A percentile compares a stretch with the other conserved stretches of the same genome.
phyloP scores from a whole-genome alignment of 73 alveolate species.

The Tetrahymena malaccensis region DNA sequence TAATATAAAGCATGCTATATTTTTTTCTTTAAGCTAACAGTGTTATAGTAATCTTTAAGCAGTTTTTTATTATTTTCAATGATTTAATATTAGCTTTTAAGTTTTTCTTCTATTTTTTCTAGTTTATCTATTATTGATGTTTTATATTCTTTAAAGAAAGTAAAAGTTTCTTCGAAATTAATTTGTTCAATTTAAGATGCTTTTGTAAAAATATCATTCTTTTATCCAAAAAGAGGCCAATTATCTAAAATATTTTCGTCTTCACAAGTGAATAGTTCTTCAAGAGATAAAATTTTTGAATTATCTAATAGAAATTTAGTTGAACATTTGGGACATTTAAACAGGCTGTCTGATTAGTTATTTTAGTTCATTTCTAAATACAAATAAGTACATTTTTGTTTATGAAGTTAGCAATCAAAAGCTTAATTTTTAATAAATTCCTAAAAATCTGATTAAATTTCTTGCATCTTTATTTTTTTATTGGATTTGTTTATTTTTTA shows the following conservation, averaged over 20 bases:
- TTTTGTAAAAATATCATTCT: not conserved
- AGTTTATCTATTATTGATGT: not conserved
- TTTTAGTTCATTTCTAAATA: not conserved
- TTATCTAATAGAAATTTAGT: not conserved
- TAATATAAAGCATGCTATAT: not conserved
- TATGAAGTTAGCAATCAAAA: not conserved
- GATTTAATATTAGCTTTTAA: not conserved
- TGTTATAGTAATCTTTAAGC: not conserved
- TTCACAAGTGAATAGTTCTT: not conserved
- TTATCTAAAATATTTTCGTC: not conserved
- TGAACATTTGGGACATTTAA: not conserved
- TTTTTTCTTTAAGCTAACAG: not conserved
- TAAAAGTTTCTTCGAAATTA: not conserved
- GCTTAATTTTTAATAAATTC: too few relatives aligned
- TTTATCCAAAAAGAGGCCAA: not conserved
- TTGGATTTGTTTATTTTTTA: too few relatives aligned
- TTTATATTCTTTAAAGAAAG: not conserved
- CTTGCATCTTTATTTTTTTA: too few relatives aligned
- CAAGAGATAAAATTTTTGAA: not conserved
- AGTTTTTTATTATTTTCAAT: not conserved
- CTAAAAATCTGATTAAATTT: too few relatives aligned
- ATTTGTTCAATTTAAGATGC: not conserved
- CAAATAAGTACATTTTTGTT: not conserved
- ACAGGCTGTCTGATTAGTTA: not conserved
- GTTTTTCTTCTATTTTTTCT: not conserved